Base-by-base conservation (phyloP, 305 asterid species). In the Solanum hybrid region DNA sequence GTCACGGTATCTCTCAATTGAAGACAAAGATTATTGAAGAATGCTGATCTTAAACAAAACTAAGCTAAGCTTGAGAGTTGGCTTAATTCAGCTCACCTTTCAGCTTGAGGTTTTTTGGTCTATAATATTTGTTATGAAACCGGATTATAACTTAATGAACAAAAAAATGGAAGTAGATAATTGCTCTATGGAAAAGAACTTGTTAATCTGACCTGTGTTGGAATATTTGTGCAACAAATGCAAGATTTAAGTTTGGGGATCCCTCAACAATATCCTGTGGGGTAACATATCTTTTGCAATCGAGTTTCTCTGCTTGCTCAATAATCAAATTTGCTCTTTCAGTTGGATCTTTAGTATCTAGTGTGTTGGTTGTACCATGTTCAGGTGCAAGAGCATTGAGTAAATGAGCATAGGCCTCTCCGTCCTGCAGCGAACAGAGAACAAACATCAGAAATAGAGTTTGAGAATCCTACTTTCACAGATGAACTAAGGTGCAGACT, bases 331-430 rank as follows among this genome's bases (percentile, higher is more conserved):
- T 94, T 89, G 99, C 99, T 90, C 99, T 94, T 93, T 93, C 98
- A 88, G 94, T 91, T 26, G 99, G 98, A 94, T 97, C 98, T 79
- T 93, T 95, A 76, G 95, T 88, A 6, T 95, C 98, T 88, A 96
- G 88, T 79, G 96, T 92, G 24, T 88, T 24, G 5, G 94, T 93
- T 37, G 98, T 93, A 88, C 96, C 94, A 88, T 90, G 96, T 93
- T 96, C 99, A 7, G 99, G 99, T 71, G 99, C 99, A 85, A 97
- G 97, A 86, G 97, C 94, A 92, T 97, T 96, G 56, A 97, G 97
- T 97, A 97, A 91, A 93, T 94, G 94, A 91, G 98, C 99, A 88
- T 96, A 97, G 73, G 99, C 99, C 90, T 94, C 97, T 85, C 98
- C 99, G 36, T 97, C 99, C 99, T 96, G 94, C 90, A 91, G 85